Conservation (phyloP, 306 rosid species). For the Lathyrus tuberosus region DNA sequence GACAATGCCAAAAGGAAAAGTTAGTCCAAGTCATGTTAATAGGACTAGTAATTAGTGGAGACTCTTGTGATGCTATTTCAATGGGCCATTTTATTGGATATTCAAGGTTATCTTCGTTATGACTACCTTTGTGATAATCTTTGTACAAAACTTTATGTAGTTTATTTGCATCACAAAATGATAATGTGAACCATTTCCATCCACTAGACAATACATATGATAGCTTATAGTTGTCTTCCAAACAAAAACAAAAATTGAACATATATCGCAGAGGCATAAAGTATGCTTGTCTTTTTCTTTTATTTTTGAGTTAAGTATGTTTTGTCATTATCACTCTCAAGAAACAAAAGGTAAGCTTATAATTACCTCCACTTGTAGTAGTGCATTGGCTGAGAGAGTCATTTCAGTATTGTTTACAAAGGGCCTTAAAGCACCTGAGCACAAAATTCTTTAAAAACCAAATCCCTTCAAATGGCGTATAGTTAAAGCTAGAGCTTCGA, state of each 20-base stretch:
- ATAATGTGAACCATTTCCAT: conserved; percentile 25
- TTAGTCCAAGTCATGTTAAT: conserved; percentile 5
- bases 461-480: conserved; percentile 79
- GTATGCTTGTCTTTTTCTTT: conserved; percentile 1
- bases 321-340: conserved; percentile 19
- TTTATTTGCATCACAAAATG: conserved; percentile 12
- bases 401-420: conserved; percentile 75
- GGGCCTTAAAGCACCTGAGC: conserved; percentile 79
- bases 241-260: conserved; percentile 30
- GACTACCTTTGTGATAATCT: conserved; percentile 18
- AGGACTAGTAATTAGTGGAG: neutral
- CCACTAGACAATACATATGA: neutral
- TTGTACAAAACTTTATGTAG: neutral
- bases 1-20: neutral
- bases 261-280: conserved; percentile 18
- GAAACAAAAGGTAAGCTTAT: conserved; percentile 25
- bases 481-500: conserved; percentile 86
- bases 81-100: conserved; percentile 17
- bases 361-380: conserved; percentile 90
- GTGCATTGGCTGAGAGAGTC: conserved; percentile 87
- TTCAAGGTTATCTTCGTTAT: neutral
- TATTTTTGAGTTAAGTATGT: neutral
- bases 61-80: neutral
- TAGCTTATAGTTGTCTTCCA: conserved; percentile 18
- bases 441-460: conserved; percentile 78